These are phyloP conservation scores for Triticum dicoccoides DNA, from an alignment of 176 grass and related monocot species.

Conservation along the genomic window DNA sequence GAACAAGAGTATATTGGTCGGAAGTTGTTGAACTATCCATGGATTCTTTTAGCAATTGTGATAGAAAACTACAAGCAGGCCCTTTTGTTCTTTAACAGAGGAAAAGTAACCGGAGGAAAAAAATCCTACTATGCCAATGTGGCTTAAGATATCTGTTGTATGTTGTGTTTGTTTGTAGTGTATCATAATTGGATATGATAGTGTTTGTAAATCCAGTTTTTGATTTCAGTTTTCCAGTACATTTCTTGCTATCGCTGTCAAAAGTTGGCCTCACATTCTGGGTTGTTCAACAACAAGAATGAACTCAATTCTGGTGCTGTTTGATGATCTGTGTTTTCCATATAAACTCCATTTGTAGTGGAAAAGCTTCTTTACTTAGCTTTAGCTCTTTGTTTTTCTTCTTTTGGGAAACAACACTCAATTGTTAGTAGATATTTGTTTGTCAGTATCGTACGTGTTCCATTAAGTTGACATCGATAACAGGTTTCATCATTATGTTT, in stretches of 20 bases:
- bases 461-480: too few relatives aligned
- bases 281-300: slow-evolving; percentile 74
- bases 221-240: slow-evolving; percentile 56
- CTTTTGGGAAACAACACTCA: slow-evolving; percentile 2
- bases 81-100: slow-evolving; percentile 54
- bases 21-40: slow-evolving; percentile 84
- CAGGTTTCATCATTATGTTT: too few relatives aligned
- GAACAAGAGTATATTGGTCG: slow-evolving; percentile 49
- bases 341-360: slow-evolving; percentile 1
- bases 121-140: background rate
- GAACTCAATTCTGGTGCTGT: slow-evolving; percentile 47
- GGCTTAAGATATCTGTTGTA: background rate
- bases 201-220: slow-evolving; percentile 5
- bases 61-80: slow-evolving; percentile 69
- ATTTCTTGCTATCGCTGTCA: slow-evolving; percentile 40
- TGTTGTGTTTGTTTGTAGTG: background rate
- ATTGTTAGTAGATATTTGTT: too few relatives aligned
- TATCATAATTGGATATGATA: background rate
- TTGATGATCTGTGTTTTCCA: slow-evolving; percentile 49
- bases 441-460: too few relatives aligned
- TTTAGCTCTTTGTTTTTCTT: background rate
- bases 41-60: slow-evolving; percentile 83
- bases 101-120: slow-evolving; percentile 41
- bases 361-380: slow-evolving; percentile 3
- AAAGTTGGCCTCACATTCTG: slow-evolving; percentile 87